Conservation (phyloP, 2,329 filamentous ascomycete species). For the Grosmannia clavigera region DNA sequence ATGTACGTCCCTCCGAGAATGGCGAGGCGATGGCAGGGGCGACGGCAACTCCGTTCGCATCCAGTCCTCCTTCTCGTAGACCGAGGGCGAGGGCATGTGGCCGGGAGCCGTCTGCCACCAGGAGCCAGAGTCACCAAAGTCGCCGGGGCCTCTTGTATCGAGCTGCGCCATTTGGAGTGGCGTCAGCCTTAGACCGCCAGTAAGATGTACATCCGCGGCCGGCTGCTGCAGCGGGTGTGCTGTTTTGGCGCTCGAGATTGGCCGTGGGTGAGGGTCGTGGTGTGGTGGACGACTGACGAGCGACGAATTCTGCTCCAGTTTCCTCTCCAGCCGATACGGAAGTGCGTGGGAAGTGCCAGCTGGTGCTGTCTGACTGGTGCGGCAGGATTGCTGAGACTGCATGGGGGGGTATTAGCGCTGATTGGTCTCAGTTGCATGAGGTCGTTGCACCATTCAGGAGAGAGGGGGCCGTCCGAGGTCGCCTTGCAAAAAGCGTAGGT, state of each 20-base stretch:
- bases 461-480: slow-evolving; percentile 1
- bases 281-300: not conserved
- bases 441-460: not conserved
- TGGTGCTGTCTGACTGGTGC: slow-evolving; percentile 13
- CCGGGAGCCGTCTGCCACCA: slow-evolving; percentile 15
- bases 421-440: slow-evolving; percentile 12
- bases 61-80: slow-evolving; percentile 20
- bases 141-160: slow-evolving; percentile 15
- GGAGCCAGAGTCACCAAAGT: slow-evolving; percentile 14
- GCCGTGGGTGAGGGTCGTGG: not conserved
- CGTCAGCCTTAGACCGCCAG: slow-evolving; percentile 15
- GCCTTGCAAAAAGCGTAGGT: slow-evolving; percentile 5
- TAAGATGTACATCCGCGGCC: slow-evolving; percentile 11
- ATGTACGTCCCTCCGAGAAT: slow-evolving; percentile 17
- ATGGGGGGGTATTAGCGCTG: slow-evolving; percentile 10
- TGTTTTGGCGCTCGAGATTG: not conserved
- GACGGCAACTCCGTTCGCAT: slow-evolving; percentile 13
- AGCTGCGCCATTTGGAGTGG: slow-evolving; percentile 21
- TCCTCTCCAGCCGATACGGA: not conserved
- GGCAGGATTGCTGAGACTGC: slow-evolving; percentile 5
- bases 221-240: not conserved
- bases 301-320: not conserved
- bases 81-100: slow-evolving; percentile 12
- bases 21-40: slow-evolving; percentile 18
- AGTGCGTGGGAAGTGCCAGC: slow-evolving; percentile 8